These are phyloP conservation scores for Themeda triandra DNA, from an alignment of 176 grass and related monocot genomes.

Conservation along the genomic window DNA sequence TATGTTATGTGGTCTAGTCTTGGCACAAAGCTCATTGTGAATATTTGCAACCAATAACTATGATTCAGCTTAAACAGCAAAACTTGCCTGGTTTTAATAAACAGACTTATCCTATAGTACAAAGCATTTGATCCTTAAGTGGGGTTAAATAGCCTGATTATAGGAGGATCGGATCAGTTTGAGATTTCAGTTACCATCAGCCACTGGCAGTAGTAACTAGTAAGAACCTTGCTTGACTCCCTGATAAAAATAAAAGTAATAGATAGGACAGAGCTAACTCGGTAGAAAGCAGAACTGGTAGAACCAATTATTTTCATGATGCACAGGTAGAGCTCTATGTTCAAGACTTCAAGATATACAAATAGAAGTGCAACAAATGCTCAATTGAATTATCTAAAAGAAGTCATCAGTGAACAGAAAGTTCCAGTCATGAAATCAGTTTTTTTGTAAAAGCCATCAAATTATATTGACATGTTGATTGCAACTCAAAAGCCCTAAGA, in stretches of 20 bases:
- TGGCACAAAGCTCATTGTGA: neutral
- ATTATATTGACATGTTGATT: neutral
- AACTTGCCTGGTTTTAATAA: constrained; percentile 3
- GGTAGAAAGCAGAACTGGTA: neutral
- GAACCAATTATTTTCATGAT: neutral
- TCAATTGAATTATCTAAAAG: neutral
- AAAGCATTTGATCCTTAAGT: neutral
- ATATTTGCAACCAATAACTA: neutral
- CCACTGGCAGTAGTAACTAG: neutral
- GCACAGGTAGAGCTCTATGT: neutral
- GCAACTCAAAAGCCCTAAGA: neutral
- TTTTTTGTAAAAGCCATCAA: neutral
- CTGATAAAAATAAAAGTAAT: neutral
- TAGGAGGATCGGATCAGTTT: neutral
- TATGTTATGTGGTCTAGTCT: neutral
- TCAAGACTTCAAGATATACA: constrained; percentile 1
- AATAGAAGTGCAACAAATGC: neutral
- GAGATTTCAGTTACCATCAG: neutral
- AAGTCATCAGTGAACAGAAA: neutral
- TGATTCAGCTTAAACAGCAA: neutral
- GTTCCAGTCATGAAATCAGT: neutral
- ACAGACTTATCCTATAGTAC: neutral
- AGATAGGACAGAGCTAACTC: neutral
- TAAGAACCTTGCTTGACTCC: neutral
- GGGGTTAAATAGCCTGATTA: neutral